A percentile compares a stretch with the other conserved stretches of the same genome.
Evolutionary conservation across 116 monocot genomes (phyloP).

Genomic region (Iris pallida): DNA sequence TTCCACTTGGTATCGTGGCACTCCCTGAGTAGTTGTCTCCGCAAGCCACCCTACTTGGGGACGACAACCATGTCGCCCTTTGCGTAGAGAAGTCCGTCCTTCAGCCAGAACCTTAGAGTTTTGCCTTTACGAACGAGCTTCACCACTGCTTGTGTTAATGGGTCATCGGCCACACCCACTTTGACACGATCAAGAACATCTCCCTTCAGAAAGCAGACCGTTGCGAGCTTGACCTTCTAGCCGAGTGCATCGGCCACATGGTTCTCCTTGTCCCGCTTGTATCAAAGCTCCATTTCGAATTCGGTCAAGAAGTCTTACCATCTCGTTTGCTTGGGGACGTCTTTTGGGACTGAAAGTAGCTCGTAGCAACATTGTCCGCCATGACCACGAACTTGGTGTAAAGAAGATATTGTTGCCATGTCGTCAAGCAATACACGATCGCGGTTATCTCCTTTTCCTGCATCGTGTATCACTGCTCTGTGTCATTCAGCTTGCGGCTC

Average conservation of each 20-base stretch:
- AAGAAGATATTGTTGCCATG: too few species aligned
- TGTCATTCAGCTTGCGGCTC: too few species aligned
- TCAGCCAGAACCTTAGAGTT: neutral
- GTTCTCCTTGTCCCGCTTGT: too few species aligned
- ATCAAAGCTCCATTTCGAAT: too few species aligned
- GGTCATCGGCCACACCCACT: neutral
- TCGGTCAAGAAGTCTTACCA: too few species aligned
- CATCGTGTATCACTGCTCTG: neutral
- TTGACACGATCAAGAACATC: neutral
- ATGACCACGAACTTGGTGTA: too few species aligned
- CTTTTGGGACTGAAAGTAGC: too few species aligned
- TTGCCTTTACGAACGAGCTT: too few species aligned
- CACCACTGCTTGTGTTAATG: neutral
- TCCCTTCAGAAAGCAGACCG: neutral
- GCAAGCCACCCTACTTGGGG: neutral
- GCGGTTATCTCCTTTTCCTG: neutral
- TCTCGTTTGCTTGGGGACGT: too few species aligned
- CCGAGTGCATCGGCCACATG: too few species aligned
- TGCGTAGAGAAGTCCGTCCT: neutral
- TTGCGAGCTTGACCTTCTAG: too few species aligned
- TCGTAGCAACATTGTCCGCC: too few species aligned
- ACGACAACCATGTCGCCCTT: neutral
- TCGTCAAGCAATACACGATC: neutral
- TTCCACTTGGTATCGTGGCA: neutral
- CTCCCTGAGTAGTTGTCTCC: neutral